phyloP scores from a whole-genome alignment of 148 eudicot species.

The Nepenthes gracilis region DNA sequence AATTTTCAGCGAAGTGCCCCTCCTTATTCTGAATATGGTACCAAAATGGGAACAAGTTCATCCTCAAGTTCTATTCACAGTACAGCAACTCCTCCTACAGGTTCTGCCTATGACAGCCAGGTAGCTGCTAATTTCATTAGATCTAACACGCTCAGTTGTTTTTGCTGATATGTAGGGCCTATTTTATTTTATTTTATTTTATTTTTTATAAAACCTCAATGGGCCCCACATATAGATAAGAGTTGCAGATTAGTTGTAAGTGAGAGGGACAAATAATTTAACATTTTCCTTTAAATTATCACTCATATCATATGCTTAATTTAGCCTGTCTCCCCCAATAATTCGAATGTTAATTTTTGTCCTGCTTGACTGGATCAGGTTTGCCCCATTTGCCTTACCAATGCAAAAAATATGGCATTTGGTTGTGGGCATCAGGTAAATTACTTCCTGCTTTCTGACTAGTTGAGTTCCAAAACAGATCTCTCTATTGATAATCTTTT shows the following conservation, averaged over 20 bases:
- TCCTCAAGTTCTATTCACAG: neutral
- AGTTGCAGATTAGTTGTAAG: too few species aligned
- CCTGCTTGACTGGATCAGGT: constrained; percentile 18
- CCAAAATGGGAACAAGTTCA: constrained; percentile 12
- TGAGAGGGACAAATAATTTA: too few species aligned
- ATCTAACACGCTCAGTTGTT: too few species aligned
- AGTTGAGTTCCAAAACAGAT: neutral
- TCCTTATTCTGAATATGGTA: constrained; percentile 14
- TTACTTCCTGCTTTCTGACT: neutral
- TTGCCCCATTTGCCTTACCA: constrained; percentile 79
- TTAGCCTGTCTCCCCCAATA: too few species aligned
- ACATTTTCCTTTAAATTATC: too few species aligned
- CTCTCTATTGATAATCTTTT: constrained; percentile 3
- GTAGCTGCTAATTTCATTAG: neutral
- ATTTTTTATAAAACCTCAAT: too few species aligned
- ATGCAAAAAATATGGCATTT: constrained; percentile 88
- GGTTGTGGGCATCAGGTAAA: constrained; percentile 98
- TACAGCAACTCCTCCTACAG: constrained; percentile 11
- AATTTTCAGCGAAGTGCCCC: constrained; percentile 28
- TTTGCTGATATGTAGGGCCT: too few species aligned
- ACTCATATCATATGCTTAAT: too few species aligned
- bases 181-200: too few species aligned
- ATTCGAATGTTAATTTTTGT: neutral
- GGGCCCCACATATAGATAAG: too few species aligned
- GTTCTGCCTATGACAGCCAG: constrained; percentile 16